phyloP scores from a whole-genome alignment of 345 rosid species.

The Anacardium occidentale region DNA sequence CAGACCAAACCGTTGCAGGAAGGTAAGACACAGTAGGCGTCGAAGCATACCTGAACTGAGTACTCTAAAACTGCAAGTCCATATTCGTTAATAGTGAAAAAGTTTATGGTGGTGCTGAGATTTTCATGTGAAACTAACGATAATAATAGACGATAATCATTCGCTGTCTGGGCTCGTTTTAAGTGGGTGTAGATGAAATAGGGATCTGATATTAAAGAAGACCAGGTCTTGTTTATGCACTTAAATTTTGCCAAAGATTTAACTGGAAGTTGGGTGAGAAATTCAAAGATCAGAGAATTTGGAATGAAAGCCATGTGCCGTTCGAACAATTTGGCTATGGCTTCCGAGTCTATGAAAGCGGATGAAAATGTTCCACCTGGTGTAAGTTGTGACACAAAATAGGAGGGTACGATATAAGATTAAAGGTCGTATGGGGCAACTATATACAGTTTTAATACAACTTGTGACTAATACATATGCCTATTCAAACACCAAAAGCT shows the following conservation, averaged over 20 bases:
- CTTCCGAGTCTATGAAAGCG: too few species aligned
- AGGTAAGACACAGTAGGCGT: slow-evolving; percentile 16
- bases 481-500: too few species aligned
- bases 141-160: not conserved
- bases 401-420: too few species aligned
- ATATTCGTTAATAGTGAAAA: not conserved
- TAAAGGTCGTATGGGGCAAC: too few species aligned
- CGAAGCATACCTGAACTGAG: slow-evolving; percentile 12
- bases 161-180: not conserved
- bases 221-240: slow-evolving; percentile 8
- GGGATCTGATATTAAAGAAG: slow-evolving; percentile 7
- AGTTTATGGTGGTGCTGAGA: not conserved
- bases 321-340: too few species aligned
- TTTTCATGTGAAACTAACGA: slow-evolving; percentile 3
- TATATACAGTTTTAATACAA: too few species aligned
- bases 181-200: slow-evolving; percentile 16
- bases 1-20: slow-evolving; percentile 27
- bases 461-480: too few species aligned
- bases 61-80: not conserved
- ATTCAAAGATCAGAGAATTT: slow-evolving; percentile 5
- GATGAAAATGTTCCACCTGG: too few species aligned
- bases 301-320: slow-evolving; percentile 13
- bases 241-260: slow-evolving; percentile 20
- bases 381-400: too few species aligned
- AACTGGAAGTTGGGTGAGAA: slow-evolving; percentile 11